Percentiles rank a stretch among this genome's conserved stretches.
These are phyloP conservation scores for Triticum monococcum DNA, from an alignment of 176 grass and related monocot genomes.

Conservation along the genomic window DNA sequence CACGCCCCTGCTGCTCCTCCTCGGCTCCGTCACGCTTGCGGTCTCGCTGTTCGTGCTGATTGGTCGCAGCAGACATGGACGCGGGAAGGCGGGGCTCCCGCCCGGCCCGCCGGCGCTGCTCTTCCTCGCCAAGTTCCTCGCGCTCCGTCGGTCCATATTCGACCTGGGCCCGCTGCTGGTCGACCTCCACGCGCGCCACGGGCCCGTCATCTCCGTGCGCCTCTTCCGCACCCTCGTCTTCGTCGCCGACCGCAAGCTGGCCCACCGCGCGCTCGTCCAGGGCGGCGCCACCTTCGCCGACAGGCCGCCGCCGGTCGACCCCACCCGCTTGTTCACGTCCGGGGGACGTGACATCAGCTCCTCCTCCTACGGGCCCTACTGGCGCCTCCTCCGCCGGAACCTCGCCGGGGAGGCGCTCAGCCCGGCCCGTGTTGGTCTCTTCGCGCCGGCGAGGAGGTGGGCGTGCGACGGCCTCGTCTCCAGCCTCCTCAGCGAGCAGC, in stretches of 20 bases:
- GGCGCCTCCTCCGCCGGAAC: slow-evolving; percentile 53
- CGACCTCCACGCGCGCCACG: slow-evolving; percentile 12
- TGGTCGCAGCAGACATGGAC: not conserved
- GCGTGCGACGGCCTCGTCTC: slow-evolving; percentile 39
- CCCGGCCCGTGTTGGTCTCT: slow-evolving; percentile 14
- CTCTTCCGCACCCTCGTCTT: not conserved
- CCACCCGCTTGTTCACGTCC: not conserved
- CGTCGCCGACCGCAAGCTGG: slow-evolving; percentile 33
- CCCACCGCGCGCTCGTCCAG: slow-evolving; percentile 44
- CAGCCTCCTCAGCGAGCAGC: not conserved
- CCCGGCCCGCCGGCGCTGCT: slow-evolving; percentile 37
- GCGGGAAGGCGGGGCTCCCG: not conserved
- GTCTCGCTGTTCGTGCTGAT: not conserved
- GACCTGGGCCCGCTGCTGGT: slow-evolving; percentile 25
- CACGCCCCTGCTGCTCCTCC: not conserved
- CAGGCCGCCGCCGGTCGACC: slow-evolving; percentile 22
- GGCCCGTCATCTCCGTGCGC: not conserved
- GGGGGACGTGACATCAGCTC: slow-evolving; percentile 32
- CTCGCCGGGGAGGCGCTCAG: slow-evolving; percentile 37
- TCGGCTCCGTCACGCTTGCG: not conserved
- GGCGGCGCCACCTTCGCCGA: slow-evolving; percentile 40
- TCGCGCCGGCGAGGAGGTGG: slow-evolving; percentile 21
- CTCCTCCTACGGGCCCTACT: slow-evolving; percentile 33
- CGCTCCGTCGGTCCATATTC: slow-evolving; percentile 18
- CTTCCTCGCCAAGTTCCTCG: slow-evolving; percentile 20